phyloP scores from a whole-genome alignment of 768 basidiomycete species.

The Jaapia argillacea region DNA sequence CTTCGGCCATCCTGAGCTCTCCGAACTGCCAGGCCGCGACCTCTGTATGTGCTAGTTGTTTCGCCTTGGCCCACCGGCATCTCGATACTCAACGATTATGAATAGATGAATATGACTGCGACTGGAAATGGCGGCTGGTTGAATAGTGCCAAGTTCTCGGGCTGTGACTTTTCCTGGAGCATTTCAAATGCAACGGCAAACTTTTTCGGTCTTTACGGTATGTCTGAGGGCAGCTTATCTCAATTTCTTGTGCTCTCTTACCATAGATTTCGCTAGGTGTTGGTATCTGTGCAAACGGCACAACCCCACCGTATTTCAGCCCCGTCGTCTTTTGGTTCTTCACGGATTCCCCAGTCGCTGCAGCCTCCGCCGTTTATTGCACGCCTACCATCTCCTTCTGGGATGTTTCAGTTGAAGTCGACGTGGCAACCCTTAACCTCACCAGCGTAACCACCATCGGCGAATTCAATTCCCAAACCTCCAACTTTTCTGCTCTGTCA shows the following conservation, averaged over 20 bases:
- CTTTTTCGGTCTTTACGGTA: slow-evolving; percentile 28
- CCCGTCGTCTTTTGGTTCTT: slow-evolving; percentile 54
- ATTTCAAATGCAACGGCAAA: slow-evolving; percentile 28
- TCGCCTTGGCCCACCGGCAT: no score
- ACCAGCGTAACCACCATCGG: slow-evolving; percentile 30
- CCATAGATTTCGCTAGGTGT: slow-evolving; percentile 4
- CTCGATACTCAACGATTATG: no score
- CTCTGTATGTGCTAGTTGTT: slow-evolving; percentile 26
- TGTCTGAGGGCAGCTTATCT: not conserved
- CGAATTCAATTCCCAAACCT: slow-evolving; percentile 23
- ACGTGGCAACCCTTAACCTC: slow-evolving; percentile 33
- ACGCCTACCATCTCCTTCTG: slow-evolving; percentile 31
- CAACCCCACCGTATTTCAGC: slow-evolving; percentile 25
- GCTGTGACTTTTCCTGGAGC: slow-evolving; percentile 29
- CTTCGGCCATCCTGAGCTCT: slow-evolving; percentile 35
- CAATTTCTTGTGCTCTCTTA: slow-evolving; percentile 1
- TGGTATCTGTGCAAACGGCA: slow-evolving; percentile 15
- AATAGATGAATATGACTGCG: no score
- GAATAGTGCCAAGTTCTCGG: slow-evolving; percentile 28
- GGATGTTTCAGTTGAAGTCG: slow-evolving; percentile 34
- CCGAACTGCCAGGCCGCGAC: slow-evolving; percentile 30
- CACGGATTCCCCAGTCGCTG: slow-evolving; percentile 26
- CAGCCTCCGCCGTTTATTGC: slow-evolving; percentile 38
- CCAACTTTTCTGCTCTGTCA: slow-evolving; percentile 29
- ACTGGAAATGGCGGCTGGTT: slow-evolving; percentile 27